phyloP scores from a whole-genome alignment of 495 filamentous ascomycete species.

The Bacidia rubella region DNA sequence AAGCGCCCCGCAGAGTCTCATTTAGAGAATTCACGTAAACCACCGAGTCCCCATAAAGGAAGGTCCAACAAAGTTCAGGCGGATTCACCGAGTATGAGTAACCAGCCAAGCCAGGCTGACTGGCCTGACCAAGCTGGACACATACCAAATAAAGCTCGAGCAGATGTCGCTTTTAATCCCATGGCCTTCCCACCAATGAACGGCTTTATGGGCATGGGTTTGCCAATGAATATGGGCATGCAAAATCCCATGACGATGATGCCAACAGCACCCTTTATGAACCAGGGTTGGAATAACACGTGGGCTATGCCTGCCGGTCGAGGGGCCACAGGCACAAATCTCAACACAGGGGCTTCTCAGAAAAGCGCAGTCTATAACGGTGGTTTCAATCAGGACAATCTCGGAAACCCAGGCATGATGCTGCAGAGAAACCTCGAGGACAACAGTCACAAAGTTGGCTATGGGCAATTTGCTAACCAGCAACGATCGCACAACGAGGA shows the following conservation, averaged over 20 bases:
- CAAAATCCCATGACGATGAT: constrained; percentile 46
- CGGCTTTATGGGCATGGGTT: constrained; percentile 28
- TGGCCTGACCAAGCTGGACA: background rate
- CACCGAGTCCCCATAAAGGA: constrained; percentile 28
- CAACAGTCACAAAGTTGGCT: background rate
- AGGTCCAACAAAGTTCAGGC: background rate
- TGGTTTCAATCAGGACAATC: background rate
- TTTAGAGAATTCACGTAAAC: constrained; percentile 48
- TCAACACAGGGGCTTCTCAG: constrained; percentile 3
- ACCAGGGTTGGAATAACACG: constrained; percentile 12
- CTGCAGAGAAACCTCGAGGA: background rate
- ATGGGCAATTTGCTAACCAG: constrained; percentile 48
- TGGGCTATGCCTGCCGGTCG: constrained; percentile 5
- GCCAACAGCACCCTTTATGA: constrained; percentile 17
- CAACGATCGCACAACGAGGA: constrained; percentile 63
- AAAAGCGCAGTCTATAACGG: background rate
- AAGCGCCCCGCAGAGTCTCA: constrained; percentile 61
- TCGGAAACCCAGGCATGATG: constrained; percentile 7
- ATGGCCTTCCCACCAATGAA: constrained; percentile 32
- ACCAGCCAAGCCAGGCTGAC: background rate
- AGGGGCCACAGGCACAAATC: constrained; percentile 2
- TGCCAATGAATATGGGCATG: constrained; percentile 28
- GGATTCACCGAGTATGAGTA: background rate
- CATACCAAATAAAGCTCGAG: background rate
- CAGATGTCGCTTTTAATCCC: constrained; percentile 6